A percentile compares a stretch with the other conserved stretches of the same genome.
These are phyloP conservation scores for Sanguinoderma infundibulare DNA, from an alignment of 1,284 basidiomycete species.

Conservation along the genomic window DNA sequence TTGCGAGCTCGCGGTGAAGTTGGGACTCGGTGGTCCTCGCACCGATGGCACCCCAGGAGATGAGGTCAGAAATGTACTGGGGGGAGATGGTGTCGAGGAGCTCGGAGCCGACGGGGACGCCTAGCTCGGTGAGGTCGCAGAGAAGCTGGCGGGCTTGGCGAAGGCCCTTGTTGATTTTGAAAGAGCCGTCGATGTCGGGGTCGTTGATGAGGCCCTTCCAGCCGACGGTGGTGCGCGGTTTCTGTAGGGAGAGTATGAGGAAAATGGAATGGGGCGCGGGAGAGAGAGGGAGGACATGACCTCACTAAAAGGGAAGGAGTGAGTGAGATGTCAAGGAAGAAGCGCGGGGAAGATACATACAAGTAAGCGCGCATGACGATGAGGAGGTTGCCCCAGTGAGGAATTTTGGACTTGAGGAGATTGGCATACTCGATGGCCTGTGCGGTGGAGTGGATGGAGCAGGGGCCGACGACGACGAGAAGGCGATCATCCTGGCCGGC, in stretches of 20 bases:
- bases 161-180: conserved; percentile 97
- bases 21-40: conserved; percentile 96
- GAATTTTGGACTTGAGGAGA: conserved; percentile 73
- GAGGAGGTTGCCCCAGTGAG: conserved; percentile 78
- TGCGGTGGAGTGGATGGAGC: conserved; percentile 91
- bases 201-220: conserved; percentile 93
- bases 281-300: conserved; percentile 34
- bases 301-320: conserved; percentile 45
- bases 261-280: neutral
- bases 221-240: conserved; percentile 88
- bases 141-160: conserved; percentile 88
- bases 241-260: conserved; percentile 43
- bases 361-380: conserved; percentile 98
- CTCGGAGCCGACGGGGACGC: conserved; percentile 94
- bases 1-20: conserved; percentile 91
- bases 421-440: conserved; percentile 92
- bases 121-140: conserved; percentile 86
- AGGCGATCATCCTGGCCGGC: conserved; percentile 86
- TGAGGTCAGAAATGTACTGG: conserved; percentile 81
- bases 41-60: conserved; percentile 97
- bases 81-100: conserved; percentile 94
- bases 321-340: conserved; percentile 18
- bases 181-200: conserved; percentile 92
- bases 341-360: conserved; percentile 46
- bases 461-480: conserved; percentile 93